A percentile compares a stretch with the other conserved stretches of the same genome.
Evolutionary conservation across 495 filamentous ascomycete genomes (phyloP).

Genomic region (Penicillium cataractarum): DNA sequence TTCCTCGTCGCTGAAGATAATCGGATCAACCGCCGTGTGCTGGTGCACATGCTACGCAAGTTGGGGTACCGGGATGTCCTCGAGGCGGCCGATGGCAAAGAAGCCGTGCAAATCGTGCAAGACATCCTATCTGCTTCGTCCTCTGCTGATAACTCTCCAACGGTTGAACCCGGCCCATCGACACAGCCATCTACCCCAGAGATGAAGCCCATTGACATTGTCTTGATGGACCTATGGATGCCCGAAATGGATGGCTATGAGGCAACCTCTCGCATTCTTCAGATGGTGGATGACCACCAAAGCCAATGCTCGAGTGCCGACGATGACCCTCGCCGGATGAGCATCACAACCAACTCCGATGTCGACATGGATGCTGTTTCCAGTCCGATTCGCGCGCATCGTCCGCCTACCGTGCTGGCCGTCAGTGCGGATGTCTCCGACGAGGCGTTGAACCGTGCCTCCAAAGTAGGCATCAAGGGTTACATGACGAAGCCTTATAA

Average conservation of each 20-base stretch:
- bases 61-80: slow-evolving; percentile 68
- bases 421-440: slow-evolving; percentile 80
- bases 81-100: slow-evolving; percentile 72
- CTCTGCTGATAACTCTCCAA: background rate
- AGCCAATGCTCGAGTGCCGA: slow-evolving; percentile 20
- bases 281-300: slow-evolving; percentile 48
- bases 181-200: slow-evolving; percentile 11
- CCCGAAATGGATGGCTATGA: slow-evolving; percentile 82
- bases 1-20: slow-evolving; percentile 83
- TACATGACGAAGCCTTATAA: slow-evolving; percentile 84
- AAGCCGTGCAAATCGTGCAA: slow-evolving; percentile 70
- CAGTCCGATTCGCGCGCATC: slow-evolving; percentile 9
- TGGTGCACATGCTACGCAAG: slow-evolving; percentile 70
- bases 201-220: slow-evolving; percentile 60
- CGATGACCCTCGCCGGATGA: slow-evolving; percentile 8
- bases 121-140: slow-evolving; percentile 37
- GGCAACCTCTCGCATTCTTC: slow-evolving; percentile 67
- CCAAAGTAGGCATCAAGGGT: slow-evolving; percentile 71
- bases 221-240: slow-evolving; percentile 90
- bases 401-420: slow-evolving; percentile 60
- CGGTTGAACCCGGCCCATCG: background rate
- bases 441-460: slow-evolving; percentile 64
- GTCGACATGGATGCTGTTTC: slow-evolving; percentile 31
- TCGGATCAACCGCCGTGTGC: slow-evolving; percentile 74
- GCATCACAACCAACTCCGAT: slow-evolving; percentile 5